These are phyloP conservation scores for Coccinonectria pachysandricola DNA, from an alignment of 2,329 filamentous ascomycete species.

Conservation along the genomic window DNA sequence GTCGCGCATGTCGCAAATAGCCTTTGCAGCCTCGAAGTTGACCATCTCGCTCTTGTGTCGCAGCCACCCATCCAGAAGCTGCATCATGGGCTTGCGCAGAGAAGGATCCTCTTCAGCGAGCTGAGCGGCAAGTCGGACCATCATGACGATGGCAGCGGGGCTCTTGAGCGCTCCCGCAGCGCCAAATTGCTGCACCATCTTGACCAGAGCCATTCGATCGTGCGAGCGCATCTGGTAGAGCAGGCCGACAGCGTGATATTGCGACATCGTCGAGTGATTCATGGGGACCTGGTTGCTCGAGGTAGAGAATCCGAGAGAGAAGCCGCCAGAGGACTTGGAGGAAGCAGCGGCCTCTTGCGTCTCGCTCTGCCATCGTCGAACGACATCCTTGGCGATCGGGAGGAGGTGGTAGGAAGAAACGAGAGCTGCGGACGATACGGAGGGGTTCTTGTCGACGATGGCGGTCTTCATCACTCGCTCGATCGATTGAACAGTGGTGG, in stretches of 20 bases:
- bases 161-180: constrained; percentile 88
- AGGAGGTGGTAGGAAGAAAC: constrained; percentile 97
- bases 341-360: constrained; percentile 92
- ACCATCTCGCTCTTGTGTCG: constrained; percentile 99
- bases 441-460: constrained; percentile 97
- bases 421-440: constrained; percentile 88
- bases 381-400: constrained; percentile 89
- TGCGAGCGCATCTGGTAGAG: constrained; percentile 96
- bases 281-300: constrained; percentile 65
- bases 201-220: constrained; percentile 95
- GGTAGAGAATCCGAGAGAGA: constrained; percentile 84
- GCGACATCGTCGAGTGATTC: constrained; percentile 93
- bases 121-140: constrained; percentile 87
- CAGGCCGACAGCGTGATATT: constrained; percentile 96
- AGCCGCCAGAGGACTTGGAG: constrained; percentile 78
- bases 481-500: constrained; percentile 91
- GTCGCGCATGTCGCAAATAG: constrained; percentile 89
- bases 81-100: constrained; percentile 91
- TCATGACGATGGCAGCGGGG: constrained; percentile 81
- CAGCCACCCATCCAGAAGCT: constrained; percentile 90
- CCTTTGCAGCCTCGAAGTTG: constrained; percentile 98
- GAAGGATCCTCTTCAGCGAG: constrained; percentile 86
- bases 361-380: constrained; percentile 96
- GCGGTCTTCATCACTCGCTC: constrained; percentile 98
- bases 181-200: constrained; percentile 99